Base-by-base conservation (phyloP, 495 filamentous ascomycete genomes). In the Podospora anserina region DNA sequence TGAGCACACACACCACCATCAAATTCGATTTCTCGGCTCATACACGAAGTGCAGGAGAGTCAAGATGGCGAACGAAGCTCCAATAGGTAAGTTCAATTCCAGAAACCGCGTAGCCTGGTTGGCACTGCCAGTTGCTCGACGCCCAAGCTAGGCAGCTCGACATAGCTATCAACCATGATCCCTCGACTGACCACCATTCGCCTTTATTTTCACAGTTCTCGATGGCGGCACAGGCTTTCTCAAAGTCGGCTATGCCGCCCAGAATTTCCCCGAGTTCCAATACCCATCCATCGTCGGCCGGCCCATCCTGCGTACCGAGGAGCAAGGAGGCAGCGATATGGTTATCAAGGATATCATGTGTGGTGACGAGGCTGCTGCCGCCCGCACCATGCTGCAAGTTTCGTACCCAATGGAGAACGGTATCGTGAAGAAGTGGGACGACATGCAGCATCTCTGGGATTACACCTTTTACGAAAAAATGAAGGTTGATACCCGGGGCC, bases 151-250 rank as follows among this genome's bases (percentile, higher is more conserved):
- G 56, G 56, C 26, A 26, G 13, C 19, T 59, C 56, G 26, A 59
- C 26, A 27, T 27, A 59, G 34, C 58, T 5, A 63, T 67, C 39
- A 5, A 28, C 49, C 9, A 5, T 49, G 4, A 13, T 13, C n/a
- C 30, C 7, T 11, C 7, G 39, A 49, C 39, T 49, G 39, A 49
- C 39, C 39, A 49, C 15, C 9, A n/a, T 61, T 76, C 64, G 66
- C 80, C 27, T 74, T 34, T 26, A 30, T 20, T 1, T 60, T 74
- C 77, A 2, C 65, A 98, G 95, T 99, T 77, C 94, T 99, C 87
- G 95, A 99, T 88, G 96, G 96, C 87, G 95, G 95, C 82, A 99
- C 95, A 76, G 95, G 95, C 80, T 99, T 98, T 88, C 90, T 98
- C 80, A 99, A 99, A 83, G 95, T 97, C 82, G 95, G 95, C 79